phyloP scores from a whole-genome alignment of 257 asterid genomes.

The Scutellaria barbata region DNA sequence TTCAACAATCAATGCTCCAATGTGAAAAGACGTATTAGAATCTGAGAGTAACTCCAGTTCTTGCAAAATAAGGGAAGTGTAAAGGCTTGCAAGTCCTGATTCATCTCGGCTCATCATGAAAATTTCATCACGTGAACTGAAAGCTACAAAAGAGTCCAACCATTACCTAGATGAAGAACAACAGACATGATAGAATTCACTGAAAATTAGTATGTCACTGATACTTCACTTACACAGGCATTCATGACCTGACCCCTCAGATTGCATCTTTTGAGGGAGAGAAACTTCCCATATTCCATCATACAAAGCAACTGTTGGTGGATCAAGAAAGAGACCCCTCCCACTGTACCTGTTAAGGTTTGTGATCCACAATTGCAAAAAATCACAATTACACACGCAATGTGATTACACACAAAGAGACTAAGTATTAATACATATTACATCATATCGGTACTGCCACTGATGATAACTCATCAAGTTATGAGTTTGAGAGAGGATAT shows the following conservation, averaged over 20 bases:
- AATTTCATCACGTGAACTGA: constrained; percentile 68
- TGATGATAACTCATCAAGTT: background rate
- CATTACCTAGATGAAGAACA: constrained; percentile 30
- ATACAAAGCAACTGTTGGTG: constrained; percentile 77
- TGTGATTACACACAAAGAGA: constrained; percentile 9
- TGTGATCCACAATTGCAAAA: constrained; percentile 28
- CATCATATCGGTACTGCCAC: constrained; percentile 11
- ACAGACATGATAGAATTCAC: constrained; percentile 22
- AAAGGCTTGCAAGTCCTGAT: constrained; percentile 62
- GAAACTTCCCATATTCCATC: constrained; percentile 74
- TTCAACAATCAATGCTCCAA: constrained; percentile 90
- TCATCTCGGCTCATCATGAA: constrained; percentile 69
- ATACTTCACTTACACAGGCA: constrained; percentile 59
- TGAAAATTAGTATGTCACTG: background rate
- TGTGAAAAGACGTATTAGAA: constrained; percentile 44
- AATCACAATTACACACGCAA: constrained; percentile 2
- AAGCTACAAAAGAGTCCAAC: constrained; percentile 56
- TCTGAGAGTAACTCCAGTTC: constrained; percentile 51
- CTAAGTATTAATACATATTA: constrained; percentile 7
- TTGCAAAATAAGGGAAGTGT: constrained; percentile 54
- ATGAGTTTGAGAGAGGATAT: background rate
- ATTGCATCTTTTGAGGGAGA: constrained; percentile 69
- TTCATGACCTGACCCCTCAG: constrained; percentile 42
- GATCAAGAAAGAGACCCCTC: constrained; percentile 89
- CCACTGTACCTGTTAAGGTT: constrained; percentile 78